Base-by-base conservation (phyloP, 1,284 basidiomycete species). In the Ceratobasidium sp. region DNA sequence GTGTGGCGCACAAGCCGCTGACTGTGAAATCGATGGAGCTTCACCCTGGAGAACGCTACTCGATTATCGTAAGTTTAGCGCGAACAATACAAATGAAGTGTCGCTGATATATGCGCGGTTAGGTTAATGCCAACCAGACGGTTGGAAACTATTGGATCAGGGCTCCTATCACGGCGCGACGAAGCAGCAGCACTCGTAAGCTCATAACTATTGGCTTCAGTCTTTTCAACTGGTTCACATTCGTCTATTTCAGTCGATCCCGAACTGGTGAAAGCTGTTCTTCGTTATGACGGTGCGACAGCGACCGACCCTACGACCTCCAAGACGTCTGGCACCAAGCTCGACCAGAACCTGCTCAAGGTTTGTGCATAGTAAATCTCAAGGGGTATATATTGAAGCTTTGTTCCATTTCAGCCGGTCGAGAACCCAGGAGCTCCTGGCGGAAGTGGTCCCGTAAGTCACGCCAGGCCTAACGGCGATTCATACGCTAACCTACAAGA, bases 251-350 rank as follows among this genome's bases (percentile, higher is more conserved):
- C 48, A 77, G 77, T 76, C 60, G 69, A 76, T 24, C 75, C 75
- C 31, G 79, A 79, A 1, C 77, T 81, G 24, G 81, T 81, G 60
- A 79, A 75, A 65, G 86, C 84, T 2, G 85, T 86, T 64, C 79
- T 87, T 33, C 82, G 84, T 24, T 86, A 86, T 74, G 74, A 74
- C n/a, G 82, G 82, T 17, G 84, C 85, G 3, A 77, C 80, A 6
- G 72, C 47, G 24, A 78, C 67, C 11, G 84, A 85, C n/a, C 83
- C 71, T 78, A 78, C 79, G 27, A 83, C 84, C 0, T 76, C 75
- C 0, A 78, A 80, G 36, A 77, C 78, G 0, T 76, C 80, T 0
- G 80, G 77, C 73, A 77, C 77, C 0, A 78, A 78, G 1, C 78
- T 72, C 7, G 69, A 72, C 45, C 44, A 45, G 2, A 31, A 45